A percentile compares a stretch with the other conserved stretches of the same genome.
Conservation (phyloP, 2,329 filamentous ascomycete species). For the Nigrograna mackinnonii region DNA sequence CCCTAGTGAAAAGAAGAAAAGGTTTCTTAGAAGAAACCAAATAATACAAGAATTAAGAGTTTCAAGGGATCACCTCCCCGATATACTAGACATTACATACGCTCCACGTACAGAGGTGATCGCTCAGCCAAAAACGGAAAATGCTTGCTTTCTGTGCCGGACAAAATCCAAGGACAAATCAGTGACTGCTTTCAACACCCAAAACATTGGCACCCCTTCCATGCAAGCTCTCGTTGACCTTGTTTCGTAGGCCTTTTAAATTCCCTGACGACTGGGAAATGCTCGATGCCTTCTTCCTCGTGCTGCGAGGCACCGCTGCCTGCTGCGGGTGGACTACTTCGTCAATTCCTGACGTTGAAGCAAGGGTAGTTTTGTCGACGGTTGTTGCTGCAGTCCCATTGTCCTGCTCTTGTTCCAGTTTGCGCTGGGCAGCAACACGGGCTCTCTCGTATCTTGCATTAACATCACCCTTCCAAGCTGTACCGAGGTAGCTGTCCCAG, state of each 20-base stretch:
- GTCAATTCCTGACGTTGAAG: conserved; percentile 22
- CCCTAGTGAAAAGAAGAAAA: too few species aligned
- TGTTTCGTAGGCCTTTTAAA: conserved; percentile 49
- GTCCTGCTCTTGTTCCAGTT: conserved; percentile 55
- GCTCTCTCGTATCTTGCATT: conserved; percentile 62
- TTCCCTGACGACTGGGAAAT: conserved; percentile 42
- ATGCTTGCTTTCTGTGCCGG: conserved; percentile 14
- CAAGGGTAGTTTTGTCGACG: conserved; percentile 13
- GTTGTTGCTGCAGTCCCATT: conserved; percentile 19
- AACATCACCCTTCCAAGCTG: conserved; percentile 74
- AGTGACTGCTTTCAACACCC: conserved; percentile 48
- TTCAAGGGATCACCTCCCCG: too few species aligned
- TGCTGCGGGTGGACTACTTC: conserved; percentile 27
- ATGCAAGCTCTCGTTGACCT: conserved; percentile 50
- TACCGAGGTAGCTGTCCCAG: conserved; percentile 84
- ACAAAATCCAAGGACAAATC: conserved; percentile 3
- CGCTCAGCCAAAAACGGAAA: background rate
- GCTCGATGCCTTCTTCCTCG: conserved; percentile 46
- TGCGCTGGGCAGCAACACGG: conserved; percentile 59
- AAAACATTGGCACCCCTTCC: conserved; percentile 50
- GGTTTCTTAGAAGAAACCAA: too few species aligned
- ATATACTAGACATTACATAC: conserved; percentile 39
- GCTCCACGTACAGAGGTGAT: conserved; percentile 9
- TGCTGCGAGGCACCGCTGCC: conserved; percentile 41
- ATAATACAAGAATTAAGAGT: too few species aligned